These are phyloP conservation scores for Orychophragmus violaceus DNA, from an alignment of 345 rosid species.

Conservation along the genomic window DNA sequence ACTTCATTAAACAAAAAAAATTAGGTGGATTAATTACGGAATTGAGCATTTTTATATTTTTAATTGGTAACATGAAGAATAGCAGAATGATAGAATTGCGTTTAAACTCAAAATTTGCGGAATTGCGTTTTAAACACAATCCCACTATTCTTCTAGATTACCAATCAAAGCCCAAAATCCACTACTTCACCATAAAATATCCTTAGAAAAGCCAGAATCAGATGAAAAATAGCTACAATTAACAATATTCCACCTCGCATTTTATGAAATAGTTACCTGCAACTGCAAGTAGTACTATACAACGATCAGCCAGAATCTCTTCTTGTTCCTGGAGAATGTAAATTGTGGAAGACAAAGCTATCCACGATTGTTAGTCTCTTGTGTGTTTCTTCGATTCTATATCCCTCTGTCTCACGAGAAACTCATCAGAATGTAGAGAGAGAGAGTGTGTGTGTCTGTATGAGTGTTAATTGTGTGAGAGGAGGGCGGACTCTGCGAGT, in stretches of 20 bases:
- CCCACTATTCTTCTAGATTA: too few relatives aligned
- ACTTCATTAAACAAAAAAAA: too few relatives aligned
- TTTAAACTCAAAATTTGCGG: too few relatives aligned
- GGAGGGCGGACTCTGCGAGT: neutral
- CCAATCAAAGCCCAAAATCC: too few relatives aligned
- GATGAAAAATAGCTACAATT: neutral
- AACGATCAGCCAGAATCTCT: neutral
- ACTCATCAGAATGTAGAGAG: conserved; percentile 3
- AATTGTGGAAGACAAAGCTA: neutral
- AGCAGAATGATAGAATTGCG: too few relatives aligned
- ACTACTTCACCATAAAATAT: too few relatives aligned
- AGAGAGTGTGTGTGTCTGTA: neutral
- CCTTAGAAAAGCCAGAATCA: neutral
- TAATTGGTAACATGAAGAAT: too few relatives aligned
- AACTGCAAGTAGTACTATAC: neutral
- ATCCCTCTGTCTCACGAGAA: conserved; percentile 9
- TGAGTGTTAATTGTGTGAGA: neutral
- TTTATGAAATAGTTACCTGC: conserved; percentile 16
- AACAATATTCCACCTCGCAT: neutral
- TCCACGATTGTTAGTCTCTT: too few relatives aligned
- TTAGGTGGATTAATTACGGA: too few relatives aligned
- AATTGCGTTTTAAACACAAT: too few relatives aligned
- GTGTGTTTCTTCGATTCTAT: neutral
- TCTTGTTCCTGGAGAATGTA: neutral
- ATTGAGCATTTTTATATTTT: too few relatives aligned